A percentile compares a stretch with the other conserved stretches of the same genome.
Conservation (phyloP, 495 filamentous ascomycete species). For the Antarctomyces pellizariae region DNA sequence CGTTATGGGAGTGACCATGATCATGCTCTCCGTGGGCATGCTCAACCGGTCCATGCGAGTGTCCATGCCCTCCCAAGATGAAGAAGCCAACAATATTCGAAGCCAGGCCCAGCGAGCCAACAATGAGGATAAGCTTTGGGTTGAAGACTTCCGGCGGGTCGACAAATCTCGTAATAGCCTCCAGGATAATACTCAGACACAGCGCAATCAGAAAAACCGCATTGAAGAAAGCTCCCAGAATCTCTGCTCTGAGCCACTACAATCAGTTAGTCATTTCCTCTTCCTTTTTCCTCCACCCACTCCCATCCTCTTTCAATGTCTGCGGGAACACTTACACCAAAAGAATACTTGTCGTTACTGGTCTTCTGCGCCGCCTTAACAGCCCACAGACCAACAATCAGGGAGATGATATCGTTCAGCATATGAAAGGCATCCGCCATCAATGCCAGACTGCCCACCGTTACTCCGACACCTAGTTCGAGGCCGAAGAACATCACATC, state of each 20-base stretch:
- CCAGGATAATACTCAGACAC: slow-evolving; percentile 85
- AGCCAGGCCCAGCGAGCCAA: slow-evolving; percentile 64
- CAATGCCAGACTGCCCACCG: slow-evolving; percentile 73
- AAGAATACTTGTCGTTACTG: slow-evolving; percentile 73
- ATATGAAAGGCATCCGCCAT: slow-evolving; percentile 97
- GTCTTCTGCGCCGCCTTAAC: slow-evolving; percentile 66
- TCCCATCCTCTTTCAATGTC: no score
- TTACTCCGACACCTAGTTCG: slow-evolving; percentile 65
- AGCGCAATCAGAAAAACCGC: slow-evolving; percentile 92
- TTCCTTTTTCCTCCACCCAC: no score
- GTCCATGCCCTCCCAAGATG: slow-evolving; percentile 82
- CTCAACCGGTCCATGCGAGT: slow-evolving; percentile 42
- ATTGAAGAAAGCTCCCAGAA: slow-evolving; percentile 83
- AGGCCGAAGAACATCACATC: slow-evolving; percentile 76
- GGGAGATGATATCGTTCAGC: slow-evolving; percentile 92
- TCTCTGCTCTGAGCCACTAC: slow-evolving; percentile 92
- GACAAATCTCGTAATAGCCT: slow-evolving; percentile 73
- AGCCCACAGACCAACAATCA: slow-evolving; percentile 85
- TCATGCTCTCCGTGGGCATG: slow-evolving; percentile 25
- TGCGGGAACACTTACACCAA: slow-evolving; percentile 40
- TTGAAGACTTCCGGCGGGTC: slow-evolving; percentile 70
- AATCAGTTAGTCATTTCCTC: slow-evolving; percentile 6
- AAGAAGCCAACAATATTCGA: slow-evolving; percentile 80
- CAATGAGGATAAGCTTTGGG: slow-evolving; percentile 63
- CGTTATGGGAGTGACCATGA: slow-evolving; percentile 17